These are phyloP conservation scores for Leptosphaerulina australis DNA, from an alignment of 2,329 filamentous ascomycete species.

Conservation along the genomic window DNA sequence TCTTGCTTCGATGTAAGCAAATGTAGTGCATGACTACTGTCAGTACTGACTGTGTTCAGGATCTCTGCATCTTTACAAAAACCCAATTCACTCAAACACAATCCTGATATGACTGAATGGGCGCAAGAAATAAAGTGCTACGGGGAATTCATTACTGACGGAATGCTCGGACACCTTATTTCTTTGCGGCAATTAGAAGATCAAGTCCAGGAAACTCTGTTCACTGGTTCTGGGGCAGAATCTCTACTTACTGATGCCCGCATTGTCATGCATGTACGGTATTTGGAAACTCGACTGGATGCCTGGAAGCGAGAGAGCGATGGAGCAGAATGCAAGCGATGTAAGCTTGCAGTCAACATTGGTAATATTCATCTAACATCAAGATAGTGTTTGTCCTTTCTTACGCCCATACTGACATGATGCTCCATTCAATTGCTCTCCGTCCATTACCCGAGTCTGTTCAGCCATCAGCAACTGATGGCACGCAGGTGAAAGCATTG, in stretches of 20 bases:
- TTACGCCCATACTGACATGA: conserved; percentile 36
- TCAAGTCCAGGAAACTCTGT: conserved; percentile 40
- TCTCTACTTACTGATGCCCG: conserved; percentile 36
- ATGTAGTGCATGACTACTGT: no score
- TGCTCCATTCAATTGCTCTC: conserved; percentile 36
- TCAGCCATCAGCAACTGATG: conserved; percentile 3
- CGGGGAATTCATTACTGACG: conserved; percentile 36
- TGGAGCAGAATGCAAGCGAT: conserved; percentile 22
- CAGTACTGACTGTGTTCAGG: conserved; percentile 20
- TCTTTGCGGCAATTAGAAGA: conserved; percentile 41
- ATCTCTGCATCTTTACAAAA: conserved; percentile 38
- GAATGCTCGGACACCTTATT: conserved; percentile 32
- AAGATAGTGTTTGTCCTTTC: conserved; percentile 36
- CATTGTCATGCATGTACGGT: conserved; percentile 37
- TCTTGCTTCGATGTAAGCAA: conserved; percentile 38
- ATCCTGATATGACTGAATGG: conserved; percentile 38
- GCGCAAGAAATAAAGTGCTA: conserved; percentile 25
- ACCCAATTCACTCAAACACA: conserved; percentile 42
- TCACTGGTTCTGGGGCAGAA: conserved; percentile 25
- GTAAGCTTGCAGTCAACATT: conserved; percentile 18
- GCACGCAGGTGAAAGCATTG: conserved; percentile 32
- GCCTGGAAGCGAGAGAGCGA: conserved; percentile 29
- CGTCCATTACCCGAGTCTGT: conserved; percentile 16
- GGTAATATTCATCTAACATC: background rate
- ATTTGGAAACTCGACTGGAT: conserved; percentile 37